Conservation (phyloP, 208 protist genomes). For the Trypanosoma theileri region DNA sequence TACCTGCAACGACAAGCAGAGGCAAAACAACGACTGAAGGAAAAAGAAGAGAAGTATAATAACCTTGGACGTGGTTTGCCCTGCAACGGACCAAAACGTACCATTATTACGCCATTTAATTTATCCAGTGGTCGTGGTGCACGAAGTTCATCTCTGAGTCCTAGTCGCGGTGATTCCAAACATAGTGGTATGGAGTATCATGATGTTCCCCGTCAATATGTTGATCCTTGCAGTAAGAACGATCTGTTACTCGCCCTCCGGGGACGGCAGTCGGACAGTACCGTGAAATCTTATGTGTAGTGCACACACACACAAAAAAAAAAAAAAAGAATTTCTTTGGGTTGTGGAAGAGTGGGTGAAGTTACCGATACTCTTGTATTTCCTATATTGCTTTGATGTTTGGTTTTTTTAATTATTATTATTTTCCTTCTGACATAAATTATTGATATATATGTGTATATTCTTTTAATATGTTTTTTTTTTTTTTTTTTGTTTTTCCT, state of each 20-base stretch:
- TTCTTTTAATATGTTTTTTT: neutral
- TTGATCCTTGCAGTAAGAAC: slow-evolving; percentile 12
- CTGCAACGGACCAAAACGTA: slow-evolving; percentile 33
- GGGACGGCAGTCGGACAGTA: neutral
- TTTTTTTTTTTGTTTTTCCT: no score
- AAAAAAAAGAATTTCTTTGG: neutral
- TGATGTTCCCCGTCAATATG: neutral
- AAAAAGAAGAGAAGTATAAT: slow-evolving; percentile 46
- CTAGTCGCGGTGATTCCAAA: neutral
- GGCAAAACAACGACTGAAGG: slow-evolving; percentile 46
- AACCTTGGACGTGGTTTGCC: slow-evolving; percentile 37
- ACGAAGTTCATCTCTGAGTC: slow-evolving; percentile 2
- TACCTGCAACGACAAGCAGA: slow-evolving; percentile 61
- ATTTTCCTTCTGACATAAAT: neutral
- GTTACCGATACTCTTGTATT: no score
- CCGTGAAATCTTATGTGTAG: neutral
- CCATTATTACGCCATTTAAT: slow-evolving; percentile 40
- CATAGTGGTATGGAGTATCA: neutral
- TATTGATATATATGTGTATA: neutral
- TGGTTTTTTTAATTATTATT: no score
- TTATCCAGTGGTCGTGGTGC: slow-evolving; percentile 26
- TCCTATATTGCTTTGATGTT: no score
- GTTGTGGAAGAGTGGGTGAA: no score
- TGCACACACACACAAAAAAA: neutral
- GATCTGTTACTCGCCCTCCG: neutral